Base-by-base conservation (phyloP, 805 yeast species). In the Myxozyma kluyveri region DNA sequence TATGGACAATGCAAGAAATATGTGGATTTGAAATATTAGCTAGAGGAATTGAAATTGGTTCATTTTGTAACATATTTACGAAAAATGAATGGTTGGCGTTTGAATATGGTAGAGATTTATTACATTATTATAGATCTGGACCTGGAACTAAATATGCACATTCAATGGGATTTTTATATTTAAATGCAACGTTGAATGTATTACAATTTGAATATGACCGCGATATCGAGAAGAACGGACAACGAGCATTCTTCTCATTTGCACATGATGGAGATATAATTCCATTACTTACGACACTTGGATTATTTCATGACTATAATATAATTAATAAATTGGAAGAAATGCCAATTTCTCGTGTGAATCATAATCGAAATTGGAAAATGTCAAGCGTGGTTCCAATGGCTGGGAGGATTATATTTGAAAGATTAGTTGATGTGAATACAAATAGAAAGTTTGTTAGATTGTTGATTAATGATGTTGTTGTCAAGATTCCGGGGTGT, bases 201-300 rank as follows among this genome's bases (percentile, higher is more conserved):
- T 69, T 80, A 55, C 67, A 71, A 29, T 9, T 9, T 14, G 33
- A 29, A 9, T 9, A 29, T 14, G 12, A 61, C 71, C 71, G 40
- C 72, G 71, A n/a, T 69, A 69, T 4, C 65, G 62, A 14, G 38
- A 43, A 24, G 55, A n/a, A n/a, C n/a, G n/a, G n/a, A n/a, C 38
- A 29, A 53, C 26, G 32, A 23, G 17, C 42, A 10, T 54, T 47
- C 32, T 54, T 55, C 10, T 55, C 59, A 5, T 55, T 55, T 63
- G 72, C 81, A 17, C 85, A 81, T 65, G 84, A 81, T 63, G 79
- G 82, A 23, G 82, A 81, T 60, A 66, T 80, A 35, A 79, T 77
- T 52, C 69, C 74, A 22, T 70, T 75, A 59, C 72, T 75, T 42
- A 65, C 80, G 18, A 72, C 80, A 1, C 66, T 80, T 35, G 83